phyloP scores from a whole-genome alignment of 2,329 filamentous ascomycete genomes.

The Sporothrix dimorphospora region DNA sequence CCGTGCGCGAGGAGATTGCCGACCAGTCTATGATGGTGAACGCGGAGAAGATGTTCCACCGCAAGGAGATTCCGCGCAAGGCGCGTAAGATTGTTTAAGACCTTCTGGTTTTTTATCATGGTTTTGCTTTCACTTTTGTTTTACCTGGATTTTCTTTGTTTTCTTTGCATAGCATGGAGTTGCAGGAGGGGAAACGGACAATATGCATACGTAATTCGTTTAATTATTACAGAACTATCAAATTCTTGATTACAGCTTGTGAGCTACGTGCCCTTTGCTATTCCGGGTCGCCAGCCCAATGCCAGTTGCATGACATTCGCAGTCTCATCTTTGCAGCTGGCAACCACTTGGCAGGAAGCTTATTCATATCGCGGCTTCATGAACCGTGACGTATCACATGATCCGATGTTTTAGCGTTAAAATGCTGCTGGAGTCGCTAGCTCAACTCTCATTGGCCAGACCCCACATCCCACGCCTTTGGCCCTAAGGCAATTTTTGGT shows the following conservation, averaged over 20 bases:
- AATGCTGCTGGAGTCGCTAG: neutral
- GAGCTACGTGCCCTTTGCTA: too few relatives aligned
- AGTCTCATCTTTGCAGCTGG: constrained; percentile 9
- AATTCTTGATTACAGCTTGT: neutral
- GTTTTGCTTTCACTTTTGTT: neutral
- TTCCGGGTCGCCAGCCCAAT: neutral
- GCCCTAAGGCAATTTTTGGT: constrained; percentile 36
- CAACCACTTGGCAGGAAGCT: neutral
- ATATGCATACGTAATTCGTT: neutral
- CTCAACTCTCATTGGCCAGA: constrained; percentile 37
- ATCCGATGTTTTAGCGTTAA: neutral
- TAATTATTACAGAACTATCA: neutral
- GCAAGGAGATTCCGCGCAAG: constrained; percentile 57
- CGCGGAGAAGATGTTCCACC: constrained; percentile 55
- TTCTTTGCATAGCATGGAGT: constrained; percentile 27
- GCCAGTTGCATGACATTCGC: neutral
- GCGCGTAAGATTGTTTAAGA: constrained; percentile 40
- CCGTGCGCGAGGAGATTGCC: constrained; percentile 53
- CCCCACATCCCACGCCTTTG: constrained; percentile 37
- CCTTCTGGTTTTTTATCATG: neutral
- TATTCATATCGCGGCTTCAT: neutral
- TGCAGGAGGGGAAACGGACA: neutral
- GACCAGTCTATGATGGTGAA: constrained; percentile 69
- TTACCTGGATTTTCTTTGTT: neutral
- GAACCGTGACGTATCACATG: constrained; percentile 4